These are phyloP conservation scores for Chytriomyces sp. DNA, from an alignment of 192 early-diverging fungal genomes.

Conservation along the genomic window DNA sequence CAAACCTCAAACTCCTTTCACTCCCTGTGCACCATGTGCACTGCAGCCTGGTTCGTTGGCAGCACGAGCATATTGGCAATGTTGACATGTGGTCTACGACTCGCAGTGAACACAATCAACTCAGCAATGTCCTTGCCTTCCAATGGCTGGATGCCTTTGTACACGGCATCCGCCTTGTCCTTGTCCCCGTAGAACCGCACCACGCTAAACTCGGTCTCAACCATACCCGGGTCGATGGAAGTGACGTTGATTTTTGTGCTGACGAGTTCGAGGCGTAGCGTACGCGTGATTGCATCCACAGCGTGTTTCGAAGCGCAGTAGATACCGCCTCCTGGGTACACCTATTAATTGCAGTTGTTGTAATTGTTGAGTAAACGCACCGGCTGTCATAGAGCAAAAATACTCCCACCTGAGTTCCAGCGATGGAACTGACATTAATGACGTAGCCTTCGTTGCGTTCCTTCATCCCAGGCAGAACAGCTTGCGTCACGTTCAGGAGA, in stretches of 20 bases:
- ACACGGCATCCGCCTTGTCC: slow-evolving; percentile 60
- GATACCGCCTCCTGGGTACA: slow-evolving; percentile 74
- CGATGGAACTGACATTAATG: slow-evolving; percentile 84
- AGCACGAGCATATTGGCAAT: slow-evolving; percentile 70
- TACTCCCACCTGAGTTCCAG: slow-evolving; percentile 54
- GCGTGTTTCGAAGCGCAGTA: slow-evolving; percentile 88
- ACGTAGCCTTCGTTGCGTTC: slow-evolving; percentile 71
- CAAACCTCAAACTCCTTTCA: neutral
- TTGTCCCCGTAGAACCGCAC: slow-evolving; percentile 78
- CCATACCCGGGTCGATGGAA: slow-evolving; percentile 79
- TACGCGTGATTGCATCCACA: slow-evolving; percentile 77
- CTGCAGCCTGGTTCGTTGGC: slow-evolving; percentile 60
- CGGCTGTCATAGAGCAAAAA: slow-evolving; percentile 6
- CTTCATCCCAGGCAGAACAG: slow-evolving; percentile 81
- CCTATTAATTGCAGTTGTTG: slow-evolving; percentile 44
- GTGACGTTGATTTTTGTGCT: slow-evolving; percentile 72
- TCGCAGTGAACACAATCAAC: slow-evolving; percentile 79
- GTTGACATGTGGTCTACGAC: slow-evolving; percentile 73
- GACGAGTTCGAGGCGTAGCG: slow-evolving; percentile 77
- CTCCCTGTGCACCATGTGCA: slow-evolving; percentile 31
- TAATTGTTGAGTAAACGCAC: neutral
- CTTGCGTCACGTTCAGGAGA: slow-evolving; percentile 78
- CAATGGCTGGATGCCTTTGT: slow-evolving; percentile 76
- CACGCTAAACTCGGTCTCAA: slow-evolving; percentile 90
- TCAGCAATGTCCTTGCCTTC: slow-evolving; percentile 72